Conservation (phyloP, 2,329 filamentous ascomycete genomes). For the Phyllosticta citrichinensis region DNA sequence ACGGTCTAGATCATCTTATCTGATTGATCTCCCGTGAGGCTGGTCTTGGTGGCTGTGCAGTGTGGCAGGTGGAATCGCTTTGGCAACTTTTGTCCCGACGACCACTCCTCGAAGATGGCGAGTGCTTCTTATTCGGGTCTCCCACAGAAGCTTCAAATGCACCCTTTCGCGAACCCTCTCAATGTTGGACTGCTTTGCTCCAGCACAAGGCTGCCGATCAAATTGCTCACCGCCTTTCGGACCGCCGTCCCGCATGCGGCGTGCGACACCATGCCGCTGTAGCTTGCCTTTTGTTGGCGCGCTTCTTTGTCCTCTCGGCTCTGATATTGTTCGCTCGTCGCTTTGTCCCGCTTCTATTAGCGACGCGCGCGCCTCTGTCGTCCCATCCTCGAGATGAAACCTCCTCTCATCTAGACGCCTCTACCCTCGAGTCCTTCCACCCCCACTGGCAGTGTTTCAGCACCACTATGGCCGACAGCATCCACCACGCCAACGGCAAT, state of each 20-base stretch:
- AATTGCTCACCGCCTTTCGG: neutral
- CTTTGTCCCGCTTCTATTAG: neutral
- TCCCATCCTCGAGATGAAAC: neutral
- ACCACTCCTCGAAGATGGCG: too few species aligned
- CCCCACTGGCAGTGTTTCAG: too few species aligned
- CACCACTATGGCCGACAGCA: neutral
- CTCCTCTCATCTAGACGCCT: neutral
- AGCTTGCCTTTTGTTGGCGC: neutral
- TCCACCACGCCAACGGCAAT: neutral
- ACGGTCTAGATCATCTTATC: neutral
- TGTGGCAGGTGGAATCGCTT: too few species aligned
- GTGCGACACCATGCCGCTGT: neutral
- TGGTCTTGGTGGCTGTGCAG: neutral
- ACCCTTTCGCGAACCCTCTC: too few species aligned
- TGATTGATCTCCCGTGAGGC: neutral
- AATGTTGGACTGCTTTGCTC: too few species aligned
- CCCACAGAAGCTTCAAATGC: too few species aligned
- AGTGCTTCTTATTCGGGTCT: too few species aligned
- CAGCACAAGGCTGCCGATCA: neutral
- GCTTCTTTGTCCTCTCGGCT: neutral
- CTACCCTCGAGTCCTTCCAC: neutral
- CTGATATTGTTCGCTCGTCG: constrained; percentile 6
- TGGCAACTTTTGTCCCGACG: too few species aligned
- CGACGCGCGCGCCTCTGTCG: neutral
- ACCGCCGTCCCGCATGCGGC: neutral